phyloP scores from a whole-genome alignment of 1,284 basidiomycete genomes.

The Trichosporon coremiiforme region DNA sequence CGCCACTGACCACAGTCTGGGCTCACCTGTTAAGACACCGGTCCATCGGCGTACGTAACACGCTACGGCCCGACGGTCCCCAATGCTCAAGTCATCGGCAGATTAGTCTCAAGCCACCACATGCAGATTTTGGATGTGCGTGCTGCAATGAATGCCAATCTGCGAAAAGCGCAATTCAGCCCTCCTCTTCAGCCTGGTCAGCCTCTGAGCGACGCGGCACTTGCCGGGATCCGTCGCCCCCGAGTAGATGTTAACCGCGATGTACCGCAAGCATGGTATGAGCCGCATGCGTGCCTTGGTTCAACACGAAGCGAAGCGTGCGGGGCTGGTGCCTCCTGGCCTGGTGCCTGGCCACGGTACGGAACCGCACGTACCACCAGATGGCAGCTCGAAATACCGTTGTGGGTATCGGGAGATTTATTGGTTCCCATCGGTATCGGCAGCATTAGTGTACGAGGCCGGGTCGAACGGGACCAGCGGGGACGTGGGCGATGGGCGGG shows the following conservation, averaged over 20 bases:
- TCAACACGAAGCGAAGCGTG: neutral
- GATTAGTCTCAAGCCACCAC: neutral
- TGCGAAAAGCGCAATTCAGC: neutral
- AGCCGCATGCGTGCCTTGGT: too few species aligned
- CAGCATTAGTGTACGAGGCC: neutral
- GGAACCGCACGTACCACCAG: neutral
- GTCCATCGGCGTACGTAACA: too few species aligned
- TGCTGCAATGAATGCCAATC: neutral
- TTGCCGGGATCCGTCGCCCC: neutral
- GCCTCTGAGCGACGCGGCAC: neutral
- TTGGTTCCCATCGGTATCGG: conserved; percentile 1
- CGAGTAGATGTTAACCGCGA: too few species aligned
- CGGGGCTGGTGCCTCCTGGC: neutral
- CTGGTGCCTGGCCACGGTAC: neutral
- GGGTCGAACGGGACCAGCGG: too few species aligned
- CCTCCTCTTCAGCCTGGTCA: neutral
- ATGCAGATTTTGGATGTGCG: neutral
- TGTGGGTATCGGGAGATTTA: neutral
- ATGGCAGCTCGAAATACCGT: neutral
- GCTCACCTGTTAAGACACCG: neutral
- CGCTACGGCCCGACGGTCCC: neutral
- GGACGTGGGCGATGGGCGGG: too few species aligned
- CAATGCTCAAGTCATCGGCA: neutral
- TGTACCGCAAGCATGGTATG: too few species aligned
- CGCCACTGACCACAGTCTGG: neutral